Evolutionary conservation across 345 rosid species (phyloP), one percentile per base, ranked within the genome.

Genomic region (Dipteronia dyeriana): DNA sequence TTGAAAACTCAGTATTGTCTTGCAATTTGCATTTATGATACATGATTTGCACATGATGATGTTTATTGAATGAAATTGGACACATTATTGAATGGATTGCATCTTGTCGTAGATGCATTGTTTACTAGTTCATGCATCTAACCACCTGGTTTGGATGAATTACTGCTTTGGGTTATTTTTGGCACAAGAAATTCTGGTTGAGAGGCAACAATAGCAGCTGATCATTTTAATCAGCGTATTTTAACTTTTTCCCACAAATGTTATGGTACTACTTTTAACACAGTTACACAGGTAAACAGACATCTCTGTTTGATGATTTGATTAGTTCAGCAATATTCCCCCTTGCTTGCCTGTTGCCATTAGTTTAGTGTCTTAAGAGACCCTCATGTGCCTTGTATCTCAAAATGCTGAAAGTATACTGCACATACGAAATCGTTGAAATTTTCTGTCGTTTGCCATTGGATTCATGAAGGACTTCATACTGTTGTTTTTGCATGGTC

Each of bases 81-180:
- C 59, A 23, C 49, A 56, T 57, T 38, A 38, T 59, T 57, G 75
- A 66, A 57, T 59, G 75, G 59, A 38, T 20, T 39, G 29, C 53
- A 53, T 71, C 2, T 59, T 22, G 13, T 73, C 11, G 4, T 39
- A 14, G 76, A 23, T 14, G 6, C 7, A 57, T 59, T 49, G 45
- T 73, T 60, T 60, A 12, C 66, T 41, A 22, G n/a, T 61, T 61
- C 39, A 61, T 39, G 53, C 23, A 39, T 43, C 3, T 17, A 12
- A 43, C 56, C 38, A 22, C 20, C 8, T 66, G 31, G 47, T 45
- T 29, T 71, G 47, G 26, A 34, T 29, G 47, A 71, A 17, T 54
- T 19, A 16, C 63, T 53, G 17, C 43, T 54, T 71, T 41, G 10
- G 47, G 17, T 34, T 29, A 16, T 31, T 29, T 31, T 14, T 71